Conservation (phyloP, 1,284 basidiomycete species). For the Malassezia sp. region DNA sequence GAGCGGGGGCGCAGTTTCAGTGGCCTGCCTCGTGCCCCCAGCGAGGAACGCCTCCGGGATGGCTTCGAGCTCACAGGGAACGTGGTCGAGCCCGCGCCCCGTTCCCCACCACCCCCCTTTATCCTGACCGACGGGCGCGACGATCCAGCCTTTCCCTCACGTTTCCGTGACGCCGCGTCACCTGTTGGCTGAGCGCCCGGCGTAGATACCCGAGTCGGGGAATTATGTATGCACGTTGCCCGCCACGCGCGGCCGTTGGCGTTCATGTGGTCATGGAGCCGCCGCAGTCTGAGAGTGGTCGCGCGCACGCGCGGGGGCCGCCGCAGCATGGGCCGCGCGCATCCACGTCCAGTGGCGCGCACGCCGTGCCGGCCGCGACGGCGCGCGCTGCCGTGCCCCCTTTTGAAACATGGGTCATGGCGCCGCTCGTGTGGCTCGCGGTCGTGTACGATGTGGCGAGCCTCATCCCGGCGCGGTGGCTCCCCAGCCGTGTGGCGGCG, state of each 20-base stretch:
- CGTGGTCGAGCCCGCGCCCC: too few relatives aligned
- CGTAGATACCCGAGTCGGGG: background rate
- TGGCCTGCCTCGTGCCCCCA: background rate
- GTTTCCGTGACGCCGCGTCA: background rate
- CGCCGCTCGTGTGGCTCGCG: background rate
- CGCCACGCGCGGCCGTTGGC: too few relatives aligned
- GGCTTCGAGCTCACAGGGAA: background rate
- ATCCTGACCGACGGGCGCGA: background rate
- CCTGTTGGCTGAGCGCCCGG: background rate
- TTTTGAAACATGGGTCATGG: conserved; percentile 4
- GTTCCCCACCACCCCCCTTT: background rate
- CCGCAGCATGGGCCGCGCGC: background rate
- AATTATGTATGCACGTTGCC: too few relatives aligned
- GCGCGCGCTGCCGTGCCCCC: background rate
- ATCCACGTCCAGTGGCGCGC: background rate
- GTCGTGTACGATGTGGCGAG: conserved; percentile 3
- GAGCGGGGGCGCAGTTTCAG: background rate
- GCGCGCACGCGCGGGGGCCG: too few relatives aligned
- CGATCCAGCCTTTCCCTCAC: too few relatives aligned
- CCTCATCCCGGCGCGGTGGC: conserved; percentile 1
- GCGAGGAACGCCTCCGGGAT: background rate
- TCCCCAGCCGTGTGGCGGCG: background rate
- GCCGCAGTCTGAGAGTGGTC: too few relatives aligned
- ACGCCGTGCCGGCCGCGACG: background rate
- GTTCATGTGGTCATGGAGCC: too few relatives aligned